Conservation (phyloP, 1,284 basidiomycete species). For the Spongispora temasekensis region DNA sequence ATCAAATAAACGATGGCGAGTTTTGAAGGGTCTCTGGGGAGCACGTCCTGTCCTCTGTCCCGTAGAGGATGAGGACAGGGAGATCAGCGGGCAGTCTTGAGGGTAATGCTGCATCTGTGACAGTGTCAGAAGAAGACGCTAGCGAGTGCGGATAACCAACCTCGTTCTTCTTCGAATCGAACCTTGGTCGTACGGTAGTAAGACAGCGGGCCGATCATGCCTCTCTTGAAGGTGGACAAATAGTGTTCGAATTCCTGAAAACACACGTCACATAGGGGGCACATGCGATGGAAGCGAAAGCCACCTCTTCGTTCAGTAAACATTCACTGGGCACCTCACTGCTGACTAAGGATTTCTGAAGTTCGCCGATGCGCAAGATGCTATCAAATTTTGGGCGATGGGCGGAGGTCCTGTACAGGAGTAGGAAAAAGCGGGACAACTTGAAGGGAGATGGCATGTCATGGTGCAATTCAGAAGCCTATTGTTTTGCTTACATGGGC, state of each 20-base stretch:
- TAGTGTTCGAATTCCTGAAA: constrained; percentile 57
- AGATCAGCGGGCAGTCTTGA: constrained; percentile 45
- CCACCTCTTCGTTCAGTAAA: constrained; percentile 25
- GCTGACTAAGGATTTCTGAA: constrained; percentile 11
- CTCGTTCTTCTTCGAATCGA: constrained; percentile 64
- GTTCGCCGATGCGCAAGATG: neutral
- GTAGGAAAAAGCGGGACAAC: constrained; percentile 24
- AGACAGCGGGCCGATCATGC: constrained; percentile 69
- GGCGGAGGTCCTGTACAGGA: constrained; percentile 6
- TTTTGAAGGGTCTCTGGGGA: constrained; percentile 40
- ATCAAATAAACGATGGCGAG: constrained; percentile 48
- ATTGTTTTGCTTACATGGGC: constrained; percentile 44
- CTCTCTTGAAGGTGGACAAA: constrained; percentile 43
- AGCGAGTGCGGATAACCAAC: constrained; percentile 30
- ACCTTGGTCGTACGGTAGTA: constrained; percentile 64
- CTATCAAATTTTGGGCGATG: neutral
- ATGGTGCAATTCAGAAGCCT: constrained; percentile 6
- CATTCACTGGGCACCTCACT: constrained; percentile 9
- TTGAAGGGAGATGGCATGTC: constrained; percentile 9
- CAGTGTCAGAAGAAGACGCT: constrained; percentile 5
- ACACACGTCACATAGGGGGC: neutral
- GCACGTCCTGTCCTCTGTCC: constrained; percentile 51
- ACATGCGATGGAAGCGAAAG: neutral
- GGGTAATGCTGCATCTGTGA: constrained; percentile 39
- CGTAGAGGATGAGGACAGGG: constrained; percentile 64